A percentile compares a stretch with the other conserved stretches of the same genome.
phyloP scores from a whole-genome alignment of 2,329 filamentous ascomycete species.

The Fusarium sororula region DNA sequence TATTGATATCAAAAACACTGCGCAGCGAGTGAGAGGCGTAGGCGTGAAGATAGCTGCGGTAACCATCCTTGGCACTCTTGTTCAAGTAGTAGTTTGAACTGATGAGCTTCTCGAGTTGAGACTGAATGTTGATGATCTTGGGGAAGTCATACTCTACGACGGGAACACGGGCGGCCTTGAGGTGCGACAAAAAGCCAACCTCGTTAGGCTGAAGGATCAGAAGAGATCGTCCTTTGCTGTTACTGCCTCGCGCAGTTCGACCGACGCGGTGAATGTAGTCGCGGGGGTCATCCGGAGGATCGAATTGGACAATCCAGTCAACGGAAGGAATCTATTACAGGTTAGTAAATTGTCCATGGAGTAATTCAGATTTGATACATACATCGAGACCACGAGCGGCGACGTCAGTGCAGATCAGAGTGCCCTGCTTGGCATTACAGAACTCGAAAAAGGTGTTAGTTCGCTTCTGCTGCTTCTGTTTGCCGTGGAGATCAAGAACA shows the following conservation, averaged over 20 bases:
- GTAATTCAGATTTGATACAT: conserved; percentile 44
- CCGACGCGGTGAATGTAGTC: conserved; percentile 97
- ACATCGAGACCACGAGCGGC: conserved; percentile 92
- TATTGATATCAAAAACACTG: conserved; percentile 79
- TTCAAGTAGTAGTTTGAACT: conserved; percentile 97
- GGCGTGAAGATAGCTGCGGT: conserved; percentile 91
- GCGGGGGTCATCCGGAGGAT: conserved; percentile 88
- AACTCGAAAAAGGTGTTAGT: conserved; percentile 99
- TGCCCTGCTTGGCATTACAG: conserved; percentile 77
- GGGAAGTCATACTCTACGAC: conserved; percentile 98
- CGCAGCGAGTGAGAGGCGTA: conserved; percentile 78
- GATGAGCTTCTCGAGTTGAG: conserved; percentile 93
- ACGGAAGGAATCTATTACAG: conserved; percentile 79
- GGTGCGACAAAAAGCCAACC: conserved; percentile 88
- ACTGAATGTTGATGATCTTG: conserved; percentile 90
- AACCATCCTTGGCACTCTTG: conserved; percentile 81
- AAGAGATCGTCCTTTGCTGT: conserved; percentile 85
- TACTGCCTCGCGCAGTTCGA: conserved; percentile 86
- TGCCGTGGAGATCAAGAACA: conserved; percentile 87
- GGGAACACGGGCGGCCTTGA: conserved; percentile 91
- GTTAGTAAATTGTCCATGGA: conserved; percentile 17
- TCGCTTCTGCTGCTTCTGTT: conserved; percentile 99
- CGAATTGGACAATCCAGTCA: conserved; percentile 96
- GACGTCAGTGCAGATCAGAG: conserved; percentile 95
- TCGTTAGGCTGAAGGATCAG: conserved; percentile 95